A percentile compares a stretch with the other conserved stretches of the same genome.
These are phyloP conservation scores for Phytophthora crassamura DNA, from an alignment of 352 stramenopile species.

Conservation along the genomic window DNA sequence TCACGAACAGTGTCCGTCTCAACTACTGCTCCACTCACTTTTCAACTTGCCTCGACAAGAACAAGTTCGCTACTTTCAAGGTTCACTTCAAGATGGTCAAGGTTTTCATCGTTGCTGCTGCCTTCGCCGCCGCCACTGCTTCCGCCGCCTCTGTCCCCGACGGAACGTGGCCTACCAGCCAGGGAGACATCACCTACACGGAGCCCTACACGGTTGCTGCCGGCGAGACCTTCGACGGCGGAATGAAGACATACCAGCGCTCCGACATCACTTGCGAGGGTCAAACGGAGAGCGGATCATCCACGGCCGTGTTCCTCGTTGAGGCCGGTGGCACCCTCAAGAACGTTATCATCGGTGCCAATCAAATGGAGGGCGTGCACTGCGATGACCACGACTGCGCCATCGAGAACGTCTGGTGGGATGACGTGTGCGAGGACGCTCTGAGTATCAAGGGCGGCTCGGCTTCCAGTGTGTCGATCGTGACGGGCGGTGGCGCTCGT, in stretches of 20 bases:
- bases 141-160: conserved; percentile 29
- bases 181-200: conserved; percentile 24
- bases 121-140: conserved; percentile 1
- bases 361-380: no score
- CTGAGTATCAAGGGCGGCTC: conserved; percentile 50
- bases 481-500: conserved; percentile 47
- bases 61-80: no score
- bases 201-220: no score
- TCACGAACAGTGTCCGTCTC: no score
- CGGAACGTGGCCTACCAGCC: conserved; percentile 35
- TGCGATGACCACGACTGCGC: conserved; percentile 42
- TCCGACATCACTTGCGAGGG: no score
- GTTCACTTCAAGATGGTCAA: conserved; percentile 30
- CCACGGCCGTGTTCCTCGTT: no score
- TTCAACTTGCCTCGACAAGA: no score
- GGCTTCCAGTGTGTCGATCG: conserved; percentile 33
- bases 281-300: no score
- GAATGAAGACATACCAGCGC: no score
- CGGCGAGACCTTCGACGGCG: no score
- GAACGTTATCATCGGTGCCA: conserved; percentile 58
- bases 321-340: no score
- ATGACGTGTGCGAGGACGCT: conserved; percentile 57
- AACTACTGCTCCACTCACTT: no score
- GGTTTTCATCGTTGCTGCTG: conserved; percentile 8
- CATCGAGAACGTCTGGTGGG: conserved; percentile 65